These are phyloP conservation scores for Aplosporella prunicola DNA, from an alignment of 2,329 filamentous ascomycete species.

Conservation along the genomic window DNA sequence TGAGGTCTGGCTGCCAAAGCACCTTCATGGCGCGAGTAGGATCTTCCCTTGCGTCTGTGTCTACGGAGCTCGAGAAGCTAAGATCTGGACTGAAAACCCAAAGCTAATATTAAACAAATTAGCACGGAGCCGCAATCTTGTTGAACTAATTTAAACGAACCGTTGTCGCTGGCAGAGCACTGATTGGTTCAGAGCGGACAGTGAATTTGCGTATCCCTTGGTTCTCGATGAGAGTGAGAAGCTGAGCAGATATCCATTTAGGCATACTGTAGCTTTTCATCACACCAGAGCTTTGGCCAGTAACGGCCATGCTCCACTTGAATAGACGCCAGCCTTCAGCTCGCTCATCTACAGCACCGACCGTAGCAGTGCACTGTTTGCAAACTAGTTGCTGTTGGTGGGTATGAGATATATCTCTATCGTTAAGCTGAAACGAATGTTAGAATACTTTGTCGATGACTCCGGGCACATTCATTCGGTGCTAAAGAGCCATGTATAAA, in stretches of 20 bases:
- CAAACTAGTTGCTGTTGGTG: slow-evolving; percentile 22
- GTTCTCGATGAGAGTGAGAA: slow-evolving; percentile 47
- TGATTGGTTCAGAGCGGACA: slow-evolving; percentile 5
- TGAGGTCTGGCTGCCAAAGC: slow-evolving; percentile 35
- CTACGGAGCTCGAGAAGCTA: slow-evolving; percentile 38
- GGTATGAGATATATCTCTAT: not conserved
- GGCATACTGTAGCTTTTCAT: slow-evolving; percentile 17
- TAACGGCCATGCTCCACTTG: slow-evolving; percentile 38
- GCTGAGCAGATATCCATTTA: slow-evolving; percentile 45
- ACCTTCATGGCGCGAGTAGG: slow-evolving; percentile 48
- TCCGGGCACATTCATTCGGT: too few species aligned
- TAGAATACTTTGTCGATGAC: slow-evolving; percentile 1
- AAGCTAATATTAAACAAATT: too few species aligned
- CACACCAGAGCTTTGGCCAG: slow-evolving; percentile 5
- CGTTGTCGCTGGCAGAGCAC: too few species aligned
- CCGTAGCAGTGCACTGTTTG: slow-evolving; percentile 25
- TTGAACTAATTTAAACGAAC: not conserved
- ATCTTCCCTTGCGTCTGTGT: slow-evolving; percentile 22
- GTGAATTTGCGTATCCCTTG: slow-evolving; percentile 46
- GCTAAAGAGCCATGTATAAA: too few species aligned
- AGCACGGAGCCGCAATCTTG: slow-evolving; percentile 14
- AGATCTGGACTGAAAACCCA: slow-evolving; percentile 55
- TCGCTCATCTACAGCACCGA: slow-evolving; percentile 33
- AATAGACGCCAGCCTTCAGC: slow-evolving; percentile 40
- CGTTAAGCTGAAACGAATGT: slow-evolving; percentile 1